Conservation (phyloP, 441 rosid species). For the Croton laevigatus region DNA sequence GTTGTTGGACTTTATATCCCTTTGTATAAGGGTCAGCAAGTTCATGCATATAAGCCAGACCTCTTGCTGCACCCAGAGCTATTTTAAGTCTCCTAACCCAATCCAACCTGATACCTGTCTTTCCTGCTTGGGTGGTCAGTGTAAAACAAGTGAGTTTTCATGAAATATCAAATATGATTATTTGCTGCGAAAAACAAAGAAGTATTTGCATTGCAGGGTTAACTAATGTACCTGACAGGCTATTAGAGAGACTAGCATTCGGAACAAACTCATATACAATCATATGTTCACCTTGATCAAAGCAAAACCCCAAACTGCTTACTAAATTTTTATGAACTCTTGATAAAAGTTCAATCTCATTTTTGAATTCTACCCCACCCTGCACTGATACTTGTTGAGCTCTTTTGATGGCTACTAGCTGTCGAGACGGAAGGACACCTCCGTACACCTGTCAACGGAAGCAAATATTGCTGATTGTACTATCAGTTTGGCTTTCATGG, state of each 20-base stretch:
- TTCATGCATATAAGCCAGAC: conserved; percentile 74
- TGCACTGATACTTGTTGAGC: conserved; percentile 84
- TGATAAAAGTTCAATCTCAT: conserved; percentile 90
- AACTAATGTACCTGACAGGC: conserved; percentile 56
- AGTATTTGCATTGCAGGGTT: background rate
- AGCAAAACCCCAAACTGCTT: conserved; percentile 68
- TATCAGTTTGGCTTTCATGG: background rate
- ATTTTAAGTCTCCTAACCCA: conserved; percentile 72
- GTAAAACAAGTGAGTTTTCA: no score
- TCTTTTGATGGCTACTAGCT: conserved; percentile 66
- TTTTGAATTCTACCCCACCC: conserved; percentile 84
- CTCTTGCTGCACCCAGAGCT: conserved; percentile 72
- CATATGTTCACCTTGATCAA: conserved; percentile 71
- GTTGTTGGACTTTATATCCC: conserved; percentile 76
- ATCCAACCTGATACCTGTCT: conserved; percentile 61
- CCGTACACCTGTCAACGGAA: conserved; percentile 55
- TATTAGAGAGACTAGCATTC: conserved; percentile 62
- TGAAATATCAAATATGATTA: no score
- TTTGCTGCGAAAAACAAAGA: no score
- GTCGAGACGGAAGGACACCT: conserved; percentile 60
- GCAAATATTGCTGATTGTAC: background rate
- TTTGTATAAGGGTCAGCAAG: conserved; percentile 74
- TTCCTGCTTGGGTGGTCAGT: conserved; percentile 40
- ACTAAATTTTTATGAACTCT: conserved; percentile 88
- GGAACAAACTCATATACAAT: conserved; percentile 71